These are phyloP conservation scores for Herpotrichia juniperi DNA, from an alignment of 2,329 filamentous ascomycete genomes.

Conservation along the genomic window DNA sequence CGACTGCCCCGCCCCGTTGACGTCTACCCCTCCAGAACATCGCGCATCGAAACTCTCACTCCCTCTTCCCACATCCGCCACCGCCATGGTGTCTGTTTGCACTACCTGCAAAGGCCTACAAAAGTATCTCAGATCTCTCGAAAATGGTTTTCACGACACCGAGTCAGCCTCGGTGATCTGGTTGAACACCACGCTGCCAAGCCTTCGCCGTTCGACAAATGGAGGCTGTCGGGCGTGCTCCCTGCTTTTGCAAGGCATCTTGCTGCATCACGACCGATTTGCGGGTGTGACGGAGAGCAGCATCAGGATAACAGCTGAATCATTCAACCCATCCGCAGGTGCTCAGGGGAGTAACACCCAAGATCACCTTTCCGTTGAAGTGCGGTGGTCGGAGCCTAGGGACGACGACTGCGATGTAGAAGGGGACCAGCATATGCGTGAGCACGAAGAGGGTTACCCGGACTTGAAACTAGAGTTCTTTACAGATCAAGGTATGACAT, in stretches of 20 bases:
- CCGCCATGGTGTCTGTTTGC: constrained; percentile 37
- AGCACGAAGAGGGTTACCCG: constrained; percentile 27
- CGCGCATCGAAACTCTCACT: constrained; percentile 1
- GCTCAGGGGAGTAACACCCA: constrained; percentile 21
- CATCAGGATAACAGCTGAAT: constrained; percentile 35
- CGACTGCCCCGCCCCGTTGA: constrained; percentile 5
- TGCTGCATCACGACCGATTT: constrained; percentile 40
- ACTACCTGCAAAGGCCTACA: constrained; percentile 42
- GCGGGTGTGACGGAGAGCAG: constrained; percentile 27
- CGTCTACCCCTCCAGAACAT: constrained; percentile 7
- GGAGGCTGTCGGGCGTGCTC: constrained; percentile 39
- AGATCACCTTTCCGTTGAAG: constrained; percentile 41
- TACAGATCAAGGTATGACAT: constrained; percentile 39
- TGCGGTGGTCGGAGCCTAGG: constrained; percentile 33
- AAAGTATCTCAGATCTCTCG: constrained; percentile 30
- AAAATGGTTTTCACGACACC: constrained; percentile 17
- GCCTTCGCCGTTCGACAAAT: constrained; percentile 33
- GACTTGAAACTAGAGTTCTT: constrained; percentile 45
- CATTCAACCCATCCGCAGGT: constrained; percentile 19
- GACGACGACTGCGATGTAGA: constrained; percentile 26
- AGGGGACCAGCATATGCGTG: constrained; percentile 24
- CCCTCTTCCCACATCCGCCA: constrained; percentile 11
- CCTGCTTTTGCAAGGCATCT: constrained; percentile 38
- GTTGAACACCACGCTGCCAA: constrained; percentile 37
- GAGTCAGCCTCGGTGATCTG: constrained; percentile 24